Evolutionary conservation across 23 red algal genomes (phyloP), one percentile per base, ranked within the genome.

Genomic region (Gracilaria caudata): DNA sequence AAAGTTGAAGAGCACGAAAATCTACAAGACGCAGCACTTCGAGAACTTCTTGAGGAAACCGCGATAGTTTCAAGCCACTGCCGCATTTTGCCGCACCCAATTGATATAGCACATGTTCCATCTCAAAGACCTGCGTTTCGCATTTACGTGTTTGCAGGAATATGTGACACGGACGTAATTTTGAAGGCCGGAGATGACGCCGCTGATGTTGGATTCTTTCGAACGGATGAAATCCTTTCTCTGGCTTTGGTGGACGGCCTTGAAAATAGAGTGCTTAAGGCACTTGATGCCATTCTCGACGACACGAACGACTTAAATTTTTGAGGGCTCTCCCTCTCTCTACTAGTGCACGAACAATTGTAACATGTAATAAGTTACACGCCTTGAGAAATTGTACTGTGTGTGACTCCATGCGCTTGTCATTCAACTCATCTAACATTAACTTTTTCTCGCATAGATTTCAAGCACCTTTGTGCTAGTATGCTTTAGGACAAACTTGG

Each of bases 41-140:
- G 85, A 30, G 85, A 89, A 43, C 33, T 89, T n/a, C 54, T 37
- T 39, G 85, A 89, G 66, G 85, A 89, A 79, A 78, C 85, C 5
- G 71, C 49, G 26, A 79, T 89, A 21, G 26, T 13, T 34, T 51
- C 82, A 16, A 17, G 36, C 21, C 36, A 66, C 4, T 49, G 55
- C n/a, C 26, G 56, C 3, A 38, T 89, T 19, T 24, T 89, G 9
- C 72, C 85, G 12, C 41, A 39, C 9, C 74, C 85, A 41, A 36
- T 89, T 28, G 56, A 89, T 51, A 63, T 80, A 5, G 64, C 74
- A 7, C 49, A 35, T 45, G 55, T 89, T 29, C 51, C 68, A 49
- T n/a, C 55, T 24, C 1, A 53, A 43, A 79, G 47, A 40, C 55
- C 55, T 3, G 10, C 45, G 26, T 89, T 34, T 57, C 68, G 56